Evolutionary conservation across 345 rosid species (phyloP).

Genomic region (Trapa incisa): DNA sequence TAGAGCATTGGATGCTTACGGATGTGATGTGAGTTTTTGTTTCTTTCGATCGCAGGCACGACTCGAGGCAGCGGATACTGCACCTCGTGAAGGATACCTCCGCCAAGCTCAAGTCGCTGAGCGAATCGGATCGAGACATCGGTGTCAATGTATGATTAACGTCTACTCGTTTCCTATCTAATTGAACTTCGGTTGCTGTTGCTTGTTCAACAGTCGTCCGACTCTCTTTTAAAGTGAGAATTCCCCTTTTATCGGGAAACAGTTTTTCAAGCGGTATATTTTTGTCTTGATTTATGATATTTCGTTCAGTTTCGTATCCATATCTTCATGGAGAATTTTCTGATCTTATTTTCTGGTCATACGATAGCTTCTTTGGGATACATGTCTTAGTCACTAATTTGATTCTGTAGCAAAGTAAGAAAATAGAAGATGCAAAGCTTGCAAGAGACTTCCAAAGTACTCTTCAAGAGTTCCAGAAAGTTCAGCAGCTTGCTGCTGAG

Average conservation of each 20-base stretch:
- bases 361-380: background rate
- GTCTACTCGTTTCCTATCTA: background rate
- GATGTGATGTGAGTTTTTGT: background rate
- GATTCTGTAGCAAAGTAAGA: slow-evolving; percentile 34
- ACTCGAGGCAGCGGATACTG: slow-evolving; percentile 43
- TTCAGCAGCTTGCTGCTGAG: slow-evolving; percentile 55
- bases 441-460: slow-evolving; percentile 53
- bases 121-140: slow-evolving; percentile 37
- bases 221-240: background rate
- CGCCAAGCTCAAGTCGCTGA: slow-evolving; percentile 42
- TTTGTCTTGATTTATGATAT: background rate
- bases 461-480: slow-evolving; percentile 54
- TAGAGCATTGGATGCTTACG: too few relatives aligned
- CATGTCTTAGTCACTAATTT: background rate
- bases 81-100: slow-evolving; percentile 58
- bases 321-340: background rate
- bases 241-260: background rate
- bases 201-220: background rate
- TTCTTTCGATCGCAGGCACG: slow-evolving; percentile 26
- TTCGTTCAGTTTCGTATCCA: background rate
- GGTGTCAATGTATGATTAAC: slow-evolving; percentile 23
- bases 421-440: slow-evolving; percentile 57
- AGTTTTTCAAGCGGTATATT: background rate
- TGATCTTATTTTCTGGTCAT: background rate
- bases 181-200: background rate